A percentile compares a stretch with the other conserved stretches of the same genome.
Evolutionary conservation across 768 basidiomycete species (phyloP).

Genomic region (Porpolomopsis calyptriformis): DNA sequence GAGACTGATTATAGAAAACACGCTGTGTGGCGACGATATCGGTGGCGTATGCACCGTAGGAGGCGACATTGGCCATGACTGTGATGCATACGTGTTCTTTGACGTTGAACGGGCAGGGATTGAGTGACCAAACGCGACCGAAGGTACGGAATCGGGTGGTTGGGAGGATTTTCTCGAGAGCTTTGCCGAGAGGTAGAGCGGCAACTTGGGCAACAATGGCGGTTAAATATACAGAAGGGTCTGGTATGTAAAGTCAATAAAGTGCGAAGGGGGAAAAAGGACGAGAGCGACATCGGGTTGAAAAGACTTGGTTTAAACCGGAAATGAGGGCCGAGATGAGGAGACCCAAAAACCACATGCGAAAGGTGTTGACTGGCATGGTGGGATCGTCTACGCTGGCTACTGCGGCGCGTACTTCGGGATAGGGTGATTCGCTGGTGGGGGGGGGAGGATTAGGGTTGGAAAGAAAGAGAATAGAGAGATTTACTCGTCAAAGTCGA

Average conservation of each 20-base stretch:
- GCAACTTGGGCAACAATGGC: constrained; percentile 64
- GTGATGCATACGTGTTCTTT: constrained; percentile 85
- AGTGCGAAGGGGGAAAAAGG: neutral
- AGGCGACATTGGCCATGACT: constrained; percentile 65
- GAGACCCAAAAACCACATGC: constrained; percentile 15
- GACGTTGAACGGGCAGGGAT: constrained; percentile 78
- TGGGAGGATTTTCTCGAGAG: constrained; percentile 55
- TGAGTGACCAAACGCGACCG: constrained; percentile 64
- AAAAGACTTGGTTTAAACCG: neutral
- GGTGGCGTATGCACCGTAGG: constrained; percentile 56
- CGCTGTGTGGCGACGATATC: constrained; percentile 59
- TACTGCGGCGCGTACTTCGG: constrained; percentile 48
- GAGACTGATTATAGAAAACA: constrained; percentile 52
- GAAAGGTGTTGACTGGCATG: neutral
- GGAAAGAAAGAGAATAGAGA: neutral
- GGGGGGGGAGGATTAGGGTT: neutral
- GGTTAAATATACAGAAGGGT: constrained; percentile 15
- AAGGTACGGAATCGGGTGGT: constrained; percentile 53
- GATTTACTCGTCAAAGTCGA: constrained; percentile 66
- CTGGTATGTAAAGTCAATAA: constrained; percentile 1
- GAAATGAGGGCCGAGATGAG: neutral
- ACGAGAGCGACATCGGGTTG: neutral
- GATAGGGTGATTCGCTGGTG: constrained; percentile 40
- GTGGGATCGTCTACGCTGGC: constrained; percentile 29
- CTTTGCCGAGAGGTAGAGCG: constrained; percentile 66